Conservation (phyloP, 2,329 filamentous ascomycete genomes). For the Didymella pinodella region DNA sequence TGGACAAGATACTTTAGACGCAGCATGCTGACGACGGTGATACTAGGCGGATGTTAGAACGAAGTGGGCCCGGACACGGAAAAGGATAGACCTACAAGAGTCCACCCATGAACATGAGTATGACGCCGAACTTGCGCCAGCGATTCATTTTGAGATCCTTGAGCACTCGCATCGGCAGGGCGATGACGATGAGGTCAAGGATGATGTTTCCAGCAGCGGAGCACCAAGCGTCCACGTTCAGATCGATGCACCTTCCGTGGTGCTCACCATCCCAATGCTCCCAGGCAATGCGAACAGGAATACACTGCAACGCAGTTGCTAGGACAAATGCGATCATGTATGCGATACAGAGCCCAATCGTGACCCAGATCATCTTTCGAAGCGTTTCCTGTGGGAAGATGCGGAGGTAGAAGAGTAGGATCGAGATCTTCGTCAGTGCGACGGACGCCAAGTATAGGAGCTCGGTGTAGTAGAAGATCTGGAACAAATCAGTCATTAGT, state of each 20-base stretch:
- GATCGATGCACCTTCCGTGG: constrained; percentile 34
- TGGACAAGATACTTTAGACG: constrained; percentile 54
- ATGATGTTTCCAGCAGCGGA: constrained; percentile 44
- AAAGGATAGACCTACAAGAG: constrained; percentile 47
- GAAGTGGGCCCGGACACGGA: neutral
- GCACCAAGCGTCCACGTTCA: constrained; percentile 41
- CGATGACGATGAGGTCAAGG: constrained; percentile 41
- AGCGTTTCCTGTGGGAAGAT: constrained; percentile 37
- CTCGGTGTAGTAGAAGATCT: constrained; percentile 13
- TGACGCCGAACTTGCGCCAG: constrained; percentile 44
- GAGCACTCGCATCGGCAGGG: constrained; percentile 43
- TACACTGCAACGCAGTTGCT: constrained; percentile 31
- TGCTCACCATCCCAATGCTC: constrained; percentile 39
- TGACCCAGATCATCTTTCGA: constrained; percentile 25
- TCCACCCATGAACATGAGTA: constrained; percentile 51
- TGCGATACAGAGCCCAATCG: constrained; percentile 26
- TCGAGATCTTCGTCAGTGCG: constrained; percentile 30
- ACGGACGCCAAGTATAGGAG: constrained; percentile 7
- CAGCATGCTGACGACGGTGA: constrained; percentile 56
- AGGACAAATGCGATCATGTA: constrained; percentile 35
- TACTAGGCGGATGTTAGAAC: constrained; percentile 35
- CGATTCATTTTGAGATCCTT: constrained; percentile 39
- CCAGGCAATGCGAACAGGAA: constrained; percentile 36
- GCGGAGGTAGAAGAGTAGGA: constrained; percentile 43
- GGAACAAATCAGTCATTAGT: neutral